Base-by-base conservation (phyloP, 1,284 basidiomycete genomes). In the Austroboletus niveus region DNA sequence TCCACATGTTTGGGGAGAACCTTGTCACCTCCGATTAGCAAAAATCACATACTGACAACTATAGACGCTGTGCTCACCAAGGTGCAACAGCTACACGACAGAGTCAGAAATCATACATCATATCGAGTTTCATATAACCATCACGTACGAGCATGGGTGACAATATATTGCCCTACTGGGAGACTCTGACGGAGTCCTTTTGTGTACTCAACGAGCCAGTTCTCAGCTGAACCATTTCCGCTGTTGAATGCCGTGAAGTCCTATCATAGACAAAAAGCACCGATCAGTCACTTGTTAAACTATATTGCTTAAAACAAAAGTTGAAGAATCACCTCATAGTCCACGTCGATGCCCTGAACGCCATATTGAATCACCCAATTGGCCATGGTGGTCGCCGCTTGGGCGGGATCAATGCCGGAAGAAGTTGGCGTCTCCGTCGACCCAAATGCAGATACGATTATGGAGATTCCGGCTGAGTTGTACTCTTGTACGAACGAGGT, bases 401-500 rank as follows among this genome's bases (percentile, higher is more conserved):
- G 55, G 22, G 69, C 61, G 2, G 78, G 64, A 49, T 80, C 68
- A 6, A 69, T 66, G 14, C 72, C 71, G 0, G 65, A 66, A 8
- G 73, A 69, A 10, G 80, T 81, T 6, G 82, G 82, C 0, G 57
- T 56, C 38, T 71, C 66, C 4, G 63, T 66, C 10, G 69, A 70
- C 8, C 83, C 84, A 53, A 85, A 85, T 2, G 69, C 72, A 24
- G 81, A 79, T 2, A 84, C 81, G 2, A 84, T 69, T 30, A 84
- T 59, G 30, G 76, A 78, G 49, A 84, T 80, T 8, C 81, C 82
- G 6, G 81, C 82, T 7, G 75, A 73, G 9, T 70, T 72, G 57
- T 84, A 84, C 54, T 80, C 71, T 0, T 72, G 57, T 54, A 81
- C 72, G 57, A 77, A 70, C 11, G 72, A 60, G 27, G 72, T 55